These are phyloP conservation scores for Hawksworthiomyces lignivorus DNA, from an alignment of 2,329 filamentous ascomycete genomes.

Conservation along the genomic window DNA sequence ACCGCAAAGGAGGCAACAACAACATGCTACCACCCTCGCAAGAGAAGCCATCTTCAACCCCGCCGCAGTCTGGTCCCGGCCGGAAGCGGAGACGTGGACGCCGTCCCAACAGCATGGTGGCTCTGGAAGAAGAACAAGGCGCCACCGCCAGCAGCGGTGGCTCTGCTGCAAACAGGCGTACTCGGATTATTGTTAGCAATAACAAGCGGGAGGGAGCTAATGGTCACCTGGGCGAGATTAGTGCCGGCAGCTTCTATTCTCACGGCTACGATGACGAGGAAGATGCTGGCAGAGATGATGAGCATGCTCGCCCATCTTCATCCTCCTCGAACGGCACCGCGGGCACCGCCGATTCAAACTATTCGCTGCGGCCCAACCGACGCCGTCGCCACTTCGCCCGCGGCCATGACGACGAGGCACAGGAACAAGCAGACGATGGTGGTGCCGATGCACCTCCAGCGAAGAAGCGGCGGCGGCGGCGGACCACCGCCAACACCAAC, in stretches of 20 bases:
- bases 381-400: conserved; percentile 32
- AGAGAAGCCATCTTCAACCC: background rate
- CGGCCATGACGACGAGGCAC: conserved; percentile 30
- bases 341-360: conserved; percentile 40
- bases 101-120: conserved; percentile 7
- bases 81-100: conserved; percentile 11
- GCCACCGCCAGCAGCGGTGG: background rate
- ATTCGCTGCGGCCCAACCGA: conserved; percentile 47
- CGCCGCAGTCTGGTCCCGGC: background rate
- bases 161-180: conserved; percentile 9
- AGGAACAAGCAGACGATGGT: conserved; percentile 26
- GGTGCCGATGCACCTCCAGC: conserved; percentile 16
- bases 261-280: background rate
- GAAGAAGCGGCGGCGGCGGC: conserved; percentile 18
- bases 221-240: conserved; percentile 24
- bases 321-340: conserved; percentile 41
- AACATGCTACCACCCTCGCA: background rate
- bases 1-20: background rate
- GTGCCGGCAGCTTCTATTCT: conserved; percentile 30
- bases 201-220: conserved; percentile 7
- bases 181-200: conserved; percentile 13
- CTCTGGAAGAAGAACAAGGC: conserved; percentile 1
- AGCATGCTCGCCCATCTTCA: conserved; percentile 42
- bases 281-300: conserved; percentile 10
- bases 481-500: background rate